These are phyloP conservation scores for Penicillium sp. DNA, from an alignment of 2,329 filamentous ascomycete species.

Conservation along the genomic window DNA sequence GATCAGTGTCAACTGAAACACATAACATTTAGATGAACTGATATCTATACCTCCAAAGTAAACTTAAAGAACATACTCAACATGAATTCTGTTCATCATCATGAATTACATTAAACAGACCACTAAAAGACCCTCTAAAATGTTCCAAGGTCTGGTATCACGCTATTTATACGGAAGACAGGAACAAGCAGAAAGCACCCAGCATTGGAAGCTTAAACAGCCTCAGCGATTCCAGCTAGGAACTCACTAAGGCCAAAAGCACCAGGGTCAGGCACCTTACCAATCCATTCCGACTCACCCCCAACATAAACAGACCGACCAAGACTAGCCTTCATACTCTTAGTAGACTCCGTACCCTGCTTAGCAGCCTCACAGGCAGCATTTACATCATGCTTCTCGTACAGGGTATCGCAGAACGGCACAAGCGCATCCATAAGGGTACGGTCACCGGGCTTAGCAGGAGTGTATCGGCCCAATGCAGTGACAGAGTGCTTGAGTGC, in stretches of 20 bases:
- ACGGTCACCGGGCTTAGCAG: slow-evolving; percentile 82
- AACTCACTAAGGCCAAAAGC: slow-evolving; percentile 81
- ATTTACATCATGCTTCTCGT: slow-evolving; percentile 63
- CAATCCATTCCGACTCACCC: slow-evolving; percentile 62
- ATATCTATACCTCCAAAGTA: no score
- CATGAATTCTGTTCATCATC: slow-evolving; percentile 11
- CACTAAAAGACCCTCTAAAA: not conserved
- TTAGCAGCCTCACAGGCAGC: slow-evolving; percentile 74
- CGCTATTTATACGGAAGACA: slow-evolving; percentile 32
- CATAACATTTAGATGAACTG: no score
- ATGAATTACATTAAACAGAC: slow-evolving; percentile 21
- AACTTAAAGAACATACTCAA: not conserved
- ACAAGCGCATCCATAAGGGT: slow-evolving; percentile 87
- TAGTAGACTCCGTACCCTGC: slow-evolving; percentile 77
- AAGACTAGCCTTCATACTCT: slow-evolving; percentile 86
- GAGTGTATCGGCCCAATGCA: slow-evolving; percentile 79
- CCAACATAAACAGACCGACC: slow-evolving; percentile 83
- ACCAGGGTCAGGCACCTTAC: slow-evolving; percentile 72
- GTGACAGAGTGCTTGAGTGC: slow-evolving; percentile 72
- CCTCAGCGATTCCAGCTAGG: slow-evolving; percentile 72
- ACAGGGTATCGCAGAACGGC: slow-evolving; percentile 78
- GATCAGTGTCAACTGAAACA: no score
- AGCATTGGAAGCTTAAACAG: slow-evolving; percentile 25
- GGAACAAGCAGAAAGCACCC: not conserved
- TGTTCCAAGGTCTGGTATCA: slow-evolving; percentile 19